Evolutionary conservation across 2,329 filamentous ascomycete species (phyloP), one percentile per base, ranked within the genome.

Genomic region (Cytospora chrysosperma): DNA sequence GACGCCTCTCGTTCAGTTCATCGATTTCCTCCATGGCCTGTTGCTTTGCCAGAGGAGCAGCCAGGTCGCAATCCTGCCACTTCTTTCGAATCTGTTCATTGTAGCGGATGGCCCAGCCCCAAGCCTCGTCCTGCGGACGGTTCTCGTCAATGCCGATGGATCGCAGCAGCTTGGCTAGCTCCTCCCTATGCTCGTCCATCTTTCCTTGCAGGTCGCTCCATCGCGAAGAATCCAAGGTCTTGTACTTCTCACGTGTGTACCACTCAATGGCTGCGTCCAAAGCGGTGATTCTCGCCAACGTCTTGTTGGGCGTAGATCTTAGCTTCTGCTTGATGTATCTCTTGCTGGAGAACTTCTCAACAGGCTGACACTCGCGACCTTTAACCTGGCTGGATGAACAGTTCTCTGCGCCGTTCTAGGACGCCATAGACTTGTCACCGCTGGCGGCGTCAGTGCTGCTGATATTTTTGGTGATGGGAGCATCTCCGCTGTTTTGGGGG

Each of bases 341-440:
- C 10, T 59, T 32, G 24, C 28, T 37, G 15, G 21, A 21, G 3
- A 19, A 15, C n/a, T 30, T 24, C 13, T 26, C 34, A n/a, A 47
- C 58, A 13, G 24, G n/a, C 50, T 32, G 13, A 17, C 53, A 27
- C n/a, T 60, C 51, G 3, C 21, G 26, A 49, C 27, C 34, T 34
- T 7, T 21, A 34, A 37, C 43, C 47, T 51, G 15, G 10, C 26
- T 28, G 24, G 58, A 61, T 50, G 51, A 7, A 47, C 49, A 19
- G 13, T 27, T 49, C 59, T 55, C 10, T 26, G 32, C 54, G 59
- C 40, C 51, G 43, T 34, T n/a, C 59, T 61, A 61, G 19, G 27
- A 53, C 59, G 32, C 27, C 52, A 26, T n/a, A 43, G 59, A 49
- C 21, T 61, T 30, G 43, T 15, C 59, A 61, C 50, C 51, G 27